phyloP scores from a whole-genome alignment of 345 rosid genomes.

The Microthlaspi erraticum region DNA sequence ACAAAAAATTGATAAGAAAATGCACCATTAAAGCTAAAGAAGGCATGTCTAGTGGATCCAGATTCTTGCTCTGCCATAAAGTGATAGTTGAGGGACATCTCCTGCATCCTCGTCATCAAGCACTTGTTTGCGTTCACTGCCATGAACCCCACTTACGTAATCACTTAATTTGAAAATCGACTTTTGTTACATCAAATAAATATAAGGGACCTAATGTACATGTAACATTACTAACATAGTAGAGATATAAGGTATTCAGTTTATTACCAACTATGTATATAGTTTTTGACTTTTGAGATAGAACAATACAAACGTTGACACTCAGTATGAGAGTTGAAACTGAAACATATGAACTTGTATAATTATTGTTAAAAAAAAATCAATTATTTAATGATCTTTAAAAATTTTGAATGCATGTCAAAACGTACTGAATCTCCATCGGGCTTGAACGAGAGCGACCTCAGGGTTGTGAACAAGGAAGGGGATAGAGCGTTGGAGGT shows the following conservation, averaged over 20 bases:
- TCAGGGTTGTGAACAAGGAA: slow-evolving; percentile 52
- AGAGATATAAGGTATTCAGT: too few species aligned
- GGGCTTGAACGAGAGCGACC: slow-evolving; percentile 59
- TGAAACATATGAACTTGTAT: too few species aligned
- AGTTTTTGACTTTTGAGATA: too few species aligned
- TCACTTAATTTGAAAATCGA: slow-evolving; percentile 3
- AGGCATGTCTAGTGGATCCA: slow-evolving; percentile 42
- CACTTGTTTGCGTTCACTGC: slow-evolving; percentile 46
- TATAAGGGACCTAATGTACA: not conserved
- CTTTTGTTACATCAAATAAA: slow-evolving; percentile 2
- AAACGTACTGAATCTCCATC: slow-evolving; percentile 67
- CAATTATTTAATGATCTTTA: too few species aligned
- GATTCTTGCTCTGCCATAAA: slow-evolving; percentile 49
- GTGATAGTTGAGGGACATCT: slow-evolving; percentile 47
- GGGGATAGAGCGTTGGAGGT: slow-evolving; percentile 51
- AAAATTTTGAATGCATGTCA: too few species aligned
- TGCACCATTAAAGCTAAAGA: slow-evolving; percentile 47
- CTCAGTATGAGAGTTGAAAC: too few species aligned
- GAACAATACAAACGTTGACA: too few species aligned
- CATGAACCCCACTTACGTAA: slow-evolving; percentile 15
- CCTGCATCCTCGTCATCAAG: slow-evolving; percentile 49
- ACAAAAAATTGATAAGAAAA: not conserved
- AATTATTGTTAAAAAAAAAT: too few species aligned
- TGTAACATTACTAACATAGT: too few species aligned
- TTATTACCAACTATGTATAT: too few species aligned